A percentile compares a stretch with the other conserved stretches of the same genome.
phyloP scores from a whole-genome alignment of 192 early-diverging fungal genomes.

The Dissophora ornata region DNA sequence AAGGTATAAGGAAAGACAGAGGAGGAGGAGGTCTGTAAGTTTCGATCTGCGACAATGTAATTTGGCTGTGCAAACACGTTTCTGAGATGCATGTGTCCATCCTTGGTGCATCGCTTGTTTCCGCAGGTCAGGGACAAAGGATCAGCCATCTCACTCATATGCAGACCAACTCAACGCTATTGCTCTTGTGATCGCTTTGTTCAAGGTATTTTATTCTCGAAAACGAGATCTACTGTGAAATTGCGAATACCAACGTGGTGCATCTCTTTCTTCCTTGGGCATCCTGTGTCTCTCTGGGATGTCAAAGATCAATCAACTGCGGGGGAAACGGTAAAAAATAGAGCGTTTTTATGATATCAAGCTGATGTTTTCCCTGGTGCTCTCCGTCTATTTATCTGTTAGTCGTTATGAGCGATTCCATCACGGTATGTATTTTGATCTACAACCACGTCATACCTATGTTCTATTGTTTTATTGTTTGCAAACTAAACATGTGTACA shows the following conservation, averaged over 20 bases:
- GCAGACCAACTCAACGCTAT: constrained; percentile 26
- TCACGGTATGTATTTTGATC: constrained; percentile 18
- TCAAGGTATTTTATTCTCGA: constrained; percentile 27
- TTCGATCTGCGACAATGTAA: too few species aligned
- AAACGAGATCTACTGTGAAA: too few species aligned
- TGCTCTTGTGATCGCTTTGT: constrained; percentile 36
- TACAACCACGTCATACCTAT: too few species aligned
- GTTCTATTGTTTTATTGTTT: neutral
- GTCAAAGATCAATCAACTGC: too few species aligned
- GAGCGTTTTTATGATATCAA: neutral
- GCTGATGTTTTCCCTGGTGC: neutral
- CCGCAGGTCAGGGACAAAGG: constrained; percentile 36
- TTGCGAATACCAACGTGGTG: too few species aligned
- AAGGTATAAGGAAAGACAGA: constrained; percentile 12
- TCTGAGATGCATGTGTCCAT: too few species aligned
- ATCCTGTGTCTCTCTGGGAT: too few species aligned
- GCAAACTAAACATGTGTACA: too few species aligned
- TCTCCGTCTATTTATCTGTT: neutral
- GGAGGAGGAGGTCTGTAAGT: too few species aligned
- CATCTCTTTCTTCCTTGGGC: too few species aligned
- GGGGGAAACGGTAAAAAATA: too few species aligned
- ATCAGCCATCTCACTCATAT: constrained; percentile 11
- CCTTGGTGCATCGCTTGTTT: neutral
- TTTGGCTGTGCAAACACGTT: too few species aligned
- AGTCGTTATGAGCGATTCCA: constrained; percentile 32